Evolutionary conservation across 2,329 filamentous ascomycete genomes (phyloP).

Genomic region (Sphaerulina vaccinii): DNA sequence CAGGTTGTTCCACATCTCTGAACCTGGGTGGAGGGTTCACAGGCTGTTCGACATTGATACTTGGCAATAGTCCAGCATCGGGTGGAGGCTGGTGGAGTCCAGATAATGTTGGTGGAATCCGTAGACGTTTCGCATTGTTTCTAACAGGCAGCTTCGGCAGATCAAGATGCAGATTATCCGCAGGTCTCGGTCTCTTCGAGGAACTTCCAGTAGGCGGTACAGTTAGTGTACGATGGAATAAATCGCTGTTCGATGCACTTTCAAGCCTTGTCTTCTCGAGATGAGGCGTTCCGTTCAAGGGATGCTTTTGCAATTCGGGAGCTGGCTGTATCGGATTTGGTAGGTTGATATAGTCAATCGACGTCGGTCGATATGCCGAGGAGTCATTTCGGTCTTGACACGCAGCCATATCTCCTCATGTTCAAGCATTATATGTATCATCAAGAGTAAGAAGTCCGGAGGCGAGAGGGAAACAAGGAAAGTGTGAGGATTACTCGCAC

Average conservation of each 20-base stretch:
- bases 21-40: conserved; percentile 16
- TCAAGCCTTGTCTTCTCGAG: conserved; percentile 30
- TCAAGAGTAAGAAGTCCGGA: background rate
- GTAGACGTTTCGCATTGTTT: conserved; percentile 35
- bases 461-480: too few species aligned
- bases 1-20: background rate
- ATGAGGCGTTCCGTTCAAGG: conserved; percentile 33
- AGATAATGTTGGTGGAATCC: conserved; percentile 54
- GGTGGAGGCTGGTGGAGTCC: conserved; percentile 64
- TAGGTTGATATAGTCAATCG: conserved; percentile 37
- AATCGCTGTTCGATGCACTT: conserved; percentile 29
- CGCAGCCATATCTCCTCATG: conserved; percentile 14
- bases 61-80: conserved; percentile 59
- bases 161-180: conserved; percentile 24
- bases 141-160: conserved; percentile 41
- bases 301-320: conserved; percentile 36
- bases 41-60: conserved; percentile 47
- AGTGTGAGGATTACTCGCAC: too few species aligned
- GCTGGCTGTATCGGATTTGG: conserved; percentile 41
- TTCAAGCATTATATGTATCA: background rate
- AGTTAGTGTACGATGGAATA: conserved; percentile 29
- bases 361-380: conserved; percentile 30
- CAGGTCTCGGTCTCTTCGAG: conserved; percentile 28
- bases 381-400: conserved; percentile 14
- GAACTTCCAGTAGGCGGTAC: conserved; percentile 35